Percentiles rank a stretch among this genome's conserved stretches.
Conservation (phyloP, 352 stramenopile genomes). For the Phytopythium chamaehyphon region DNA sequence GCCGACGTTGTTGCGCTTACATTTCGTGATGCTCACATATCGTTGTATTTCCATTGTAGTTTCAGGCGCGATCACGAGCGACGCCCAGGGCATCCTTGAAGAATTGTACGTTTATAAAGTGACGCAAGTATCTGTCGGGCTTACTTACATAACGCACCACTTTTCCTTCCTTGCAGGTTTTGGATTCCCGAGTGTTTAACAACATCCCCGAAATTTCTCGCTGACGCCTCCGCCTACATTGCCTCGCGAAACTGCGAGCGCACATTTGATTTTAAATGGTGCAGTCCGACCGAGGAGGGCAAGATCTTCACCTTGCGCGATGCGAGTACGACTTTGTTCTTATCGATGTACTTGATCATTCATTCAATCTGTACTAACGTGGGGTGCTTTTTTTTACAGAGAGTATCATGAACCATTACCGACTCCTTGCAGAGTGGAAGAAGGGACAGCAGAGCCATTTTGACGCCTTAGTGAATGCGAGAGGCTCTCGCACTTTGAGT, state of each 20-base stretch:
- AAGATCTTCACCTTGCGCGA: slow-evolving; percentile 54
- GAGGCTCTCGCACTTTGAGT: slow-evolving; percentile 25
- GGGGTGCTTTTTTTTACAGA: slow-evolving; percentile 21
- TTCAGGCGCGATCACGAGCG: slow-evolving; percentile 36
- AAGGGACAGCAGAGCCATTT: slow-evolving; percentile 57
- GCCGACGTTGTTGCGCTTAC: not conserved
- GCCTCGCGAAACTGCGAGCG: slow-evolving; percentile 65
- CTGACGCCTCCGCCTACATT: slow-evolving; percentile 75
- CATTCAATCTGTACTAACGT: not conserved
- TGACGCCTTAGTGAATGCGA: slow-evolving; percentile 39
- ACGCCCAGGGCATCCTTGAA: slow-evolving; percentile 53
- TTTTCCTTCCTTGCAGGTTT: slow-evolving; percentile 28
- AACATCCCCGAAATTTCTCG: slow-evolving; percentile 48
- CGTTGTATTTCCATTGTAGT: slow-evolving; percentile 24
- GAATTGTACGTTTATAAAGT: slow-evolving; percentile 48
- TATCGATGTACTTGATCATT: too few species aligned
- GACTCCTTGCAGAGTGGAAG: slow-evolving; percentile 60
- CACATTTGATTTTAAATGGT: slow-evolving; percentile 83
- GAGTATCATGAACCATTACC: slow-evolving; percentile 60
- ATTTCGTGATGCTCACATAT: not conserved
- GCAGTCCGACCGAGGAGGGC: slow-evolving; percentile 40
- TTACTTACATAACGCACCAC: not conserved
- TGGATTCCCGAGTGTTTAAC: slow-evolving; percentile 62
- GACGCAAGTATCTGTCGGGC: not conserved
- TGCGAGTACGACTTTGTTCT: slow-evolving; percentile 41